Conservation (phyloP, 2,329 filamentous ascomycete species). For the Microascus cirrosus region DNA sequence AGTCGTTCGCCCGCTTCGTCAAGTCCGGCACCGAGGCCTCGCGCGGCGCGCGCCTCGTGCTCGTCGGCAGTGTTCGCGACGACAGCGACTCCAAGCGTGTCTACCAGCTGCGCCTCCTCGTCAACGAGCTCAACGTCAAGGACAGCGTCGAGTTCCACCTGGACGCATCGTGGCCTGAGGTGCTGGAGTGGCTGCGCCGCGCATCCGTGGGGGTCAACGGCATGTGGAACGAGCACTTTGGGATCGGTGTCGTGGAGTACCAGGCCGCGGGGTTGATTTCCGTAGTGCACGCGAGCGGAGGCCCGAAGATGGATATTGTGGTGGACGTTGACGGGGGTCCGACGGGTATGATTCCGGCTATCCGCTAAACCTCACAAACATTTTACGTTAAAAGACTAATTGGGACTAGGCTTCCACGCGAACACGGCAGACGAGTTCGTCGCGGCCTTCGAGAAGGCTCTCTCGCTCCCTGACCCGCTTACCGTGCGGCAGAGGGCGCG, state of each 20-base stretch:
- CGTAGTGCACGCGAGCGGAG: constrained; percentile 87
- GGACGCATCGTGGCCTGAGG: constrained; percentile 80
- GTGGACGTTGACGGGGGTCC: constrained; percentile 65
- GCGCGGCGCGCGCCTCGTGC: constrained; percentile 55
- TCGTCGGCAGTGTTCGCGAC: constrained; percentile 89
- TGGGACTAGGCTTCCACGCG: constrained; percentile 64
- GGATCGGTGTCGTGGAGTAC: constrained; percentile 96
- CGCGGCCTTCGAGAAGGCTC: constrained; percentile 63
- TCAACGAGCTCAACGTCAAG: constrained; percentile 76
- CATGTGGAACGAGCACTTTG: constrained; percentile 99
- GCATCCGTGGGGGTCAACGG: constrained; percentile 85
- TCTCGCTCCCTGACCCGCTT: constrained; percentile 60
- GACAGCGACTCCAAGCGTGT: constrained; percentile 70
- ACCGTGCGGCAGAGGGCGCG: constrained; percentile 67
- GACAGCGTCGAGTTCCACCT: constrained; percentile 79
- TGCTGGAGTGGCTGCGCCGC: constrained; percentile 66
- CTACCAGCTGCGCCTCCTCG: constrained; percentile 76
- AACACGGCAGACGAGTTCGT: constrained; percentile 71
- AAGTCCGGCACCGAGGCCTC: constrained; percentile 38
- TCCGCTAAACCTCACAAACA: not conserved
- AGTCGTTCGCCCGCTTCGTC: constrained; percentile 71
- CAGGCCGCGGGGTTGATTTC: constrained; percentile 88
- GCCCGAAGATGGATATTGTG: constrained; percentile 89
- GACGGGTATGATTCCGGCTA: constrained; percentile 49
- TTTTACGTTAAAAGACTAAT: constrained; percentile 6